These are phyloP conservation scores for Diplosphaera chodatii DNA, from an alignment of 139 green algal species.

Conservation along the genomic window DNA sequence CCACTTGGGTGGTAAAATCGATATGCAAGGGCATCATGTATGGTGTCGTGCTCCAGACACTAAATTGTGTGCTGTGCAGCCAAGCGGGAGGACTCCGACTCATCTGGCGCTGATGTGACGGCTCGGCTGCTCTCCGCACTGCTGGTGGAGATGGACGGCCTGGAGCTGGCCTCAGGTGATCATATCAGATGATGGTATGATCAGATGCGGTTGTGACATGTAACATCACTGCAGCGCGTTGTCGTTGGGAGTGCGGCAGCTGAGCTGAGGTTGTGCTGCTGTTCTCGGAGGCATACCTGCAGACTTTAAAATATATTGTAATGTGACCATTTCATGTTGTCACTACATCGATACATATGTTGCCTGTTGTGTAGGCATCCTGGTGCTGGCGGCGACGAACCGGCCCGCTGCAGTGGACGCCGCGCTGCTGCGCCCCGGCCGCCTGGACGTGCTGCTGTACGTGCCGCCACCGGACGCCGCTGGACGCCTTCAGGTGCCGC, in stretches of 20 bases:
- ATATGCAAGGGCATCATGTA: too few relatives aligned
- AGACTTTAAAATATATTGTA: too few relatives aligned
- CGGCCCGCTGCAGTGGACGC: conserved; percentile 61
- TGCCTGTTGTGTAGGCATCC: conserved; percentile 59
- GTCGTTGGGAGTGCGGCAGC: too few relatives aligned
- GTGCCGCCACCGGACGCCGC: conserved; percentile 80
- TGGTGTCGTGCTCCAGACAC: too few relatives aligned
- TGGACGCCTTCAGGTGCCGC: conserved; percentile 21
- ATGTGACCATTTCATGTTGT: too few relatives aligned
- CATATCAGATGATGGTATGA: neutral
- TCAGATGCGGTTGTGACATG: neutral
- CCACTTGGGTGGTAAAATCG: too few relatives aligned
- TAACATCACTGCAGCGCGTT: neutral
- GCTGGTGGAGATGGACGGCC: conserved; percentile 81
- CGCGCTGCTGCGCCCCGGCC: conserved; percentile 74
- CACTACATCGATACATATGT: too few relatives aligned
- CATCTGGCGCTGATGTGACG: conserved; percentile 21
- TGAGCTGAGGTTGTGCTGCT: too few relatives aligned
- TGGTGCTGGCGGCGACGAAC: conserved; percentile 82
- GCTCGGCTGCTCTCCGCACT: conserved; percentile 66
- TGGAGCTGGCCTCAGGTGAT: conserved; percentile 51
- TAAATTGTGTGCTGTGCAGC: too few relatives aligned
- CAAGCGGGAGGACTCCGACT: conserved; percentile 10
- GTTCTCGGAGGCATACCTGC: too few relatives aligned
- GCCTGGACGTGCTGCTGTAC: conserved; percentile 78